phyloP scores from a whole-genome alignment of 2,329 filamentous ascomycete species.

The Didymella keratinophila region DNA sequence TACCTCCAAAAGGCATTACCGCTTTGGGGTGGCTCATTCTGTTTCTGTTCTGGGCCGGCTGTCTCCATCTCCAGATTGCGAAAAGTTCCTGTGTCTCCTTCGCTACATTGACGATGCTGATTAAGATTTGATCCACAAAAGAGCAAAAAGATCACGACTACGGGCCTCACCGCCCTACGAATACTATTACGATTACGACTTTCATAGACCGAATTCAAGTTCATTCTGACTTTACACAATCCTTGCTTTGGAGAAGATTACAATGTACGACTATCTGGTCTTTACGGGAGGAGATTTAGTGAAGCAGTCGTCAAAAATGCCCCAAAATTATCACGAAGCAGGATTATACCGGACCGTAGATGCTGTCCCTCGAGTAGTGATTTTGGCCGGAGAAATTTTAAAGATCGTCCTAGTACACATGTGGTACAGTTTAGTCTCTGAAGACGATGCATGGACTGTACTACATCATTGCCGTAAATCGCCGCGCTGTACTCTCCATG shows the following conservation, averaged over 20 bases:
- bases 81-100: conserved; percentile 19
- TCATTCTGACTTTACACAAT: not conserved
- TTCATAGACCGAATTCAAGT: conserved; percentile 12
- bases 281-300: too few species aligned
- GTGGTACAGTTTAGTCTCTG: too few species aligned
- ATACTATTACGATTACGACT: conserved; percentile 20
- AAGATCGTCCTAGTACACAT: too few species aligned
- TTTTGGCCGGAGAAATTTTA: too few species aligned
- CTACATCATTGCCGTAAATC: too few species aligned
- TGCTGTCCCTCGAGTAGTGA: too few species aligned
- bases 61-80: conserved; percentile 26
- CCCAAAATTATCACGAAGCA: too few species aligned
- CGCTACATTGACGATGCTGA: conserved; percentile 5
- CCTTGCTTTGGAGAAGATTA: not conserved
- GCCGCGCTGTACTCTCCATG: too few species aligned
- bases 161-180: conserved; percentile 18
- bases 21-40: not conserved
- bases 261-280: not conserved
- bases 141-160: conserved; percentile 25
- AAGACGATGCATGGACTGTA: too few species aligned
- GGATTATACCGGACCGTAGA: too few species aligned
- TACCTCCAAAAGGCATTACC: not conserved
- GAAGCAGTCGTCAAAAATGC: too few species aligned
- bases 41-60: conserved; percentile 24
- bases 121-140: conserved; percentile 18